These are phyloP conservation scores for Arthrobotrys iridis DNA, from an alignment of 2,329 filamentous ascomycete genomes.

Conservation along the genomic window DNA sequence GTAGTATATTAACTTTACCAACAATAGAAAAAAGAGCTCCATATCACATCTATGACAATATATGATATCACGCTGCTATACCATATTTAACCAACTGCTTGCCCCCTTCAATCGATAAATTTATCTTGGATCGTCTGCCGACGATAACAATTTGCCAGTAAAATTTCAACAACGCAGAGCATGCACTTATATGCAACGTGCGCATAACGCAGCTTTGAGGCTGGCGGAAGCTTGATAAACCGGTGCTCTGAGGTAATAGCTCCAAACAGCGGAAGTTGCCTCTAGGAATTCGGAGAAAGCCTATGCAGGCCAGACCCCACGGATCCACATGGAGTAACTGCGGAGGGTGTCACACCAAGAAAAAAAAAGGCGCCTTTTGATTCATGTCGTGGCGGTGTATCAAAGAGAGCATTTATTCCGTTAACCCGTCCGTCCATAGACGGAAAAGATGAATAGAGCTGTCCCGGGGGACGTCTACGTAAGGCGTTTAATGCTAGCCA, in stretches of 20 bases:
- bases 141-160: conserved; percentile 19
- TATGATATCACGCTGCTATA: conserved; percentile 8
- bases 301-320: not conserved
- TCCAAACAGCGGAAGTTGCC: conserved; percentile 3
- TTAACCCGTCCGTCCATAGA: not conserved
- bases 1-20: not conserved
- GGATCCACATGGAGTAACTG: conserved; percentile 1
- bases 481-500: not conserved
- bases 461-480: not conserved
- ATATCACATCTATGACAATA: not conserved
- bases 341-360: not conserved
- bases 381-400: not conserved
- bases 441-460: not conserved
- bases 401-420: not conserved
- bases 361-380: not conserved
- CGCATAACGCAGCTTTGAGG: conserved; percentile 11
- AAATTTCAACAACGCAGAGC: conserved; percentile 15
- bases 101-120: conserved; percentile 1
- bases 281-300: not conserved
- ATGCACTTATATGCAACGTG: conserved; percentile 15
- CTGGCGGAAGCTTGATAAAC: too few species aligned
- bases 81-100: conserved; percentile 14
- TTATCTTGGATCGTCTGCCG: conserved; percentile 3
- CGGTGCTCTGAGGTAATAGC: not conserved
- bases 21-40: not conserved